Evolutionary conservation across 768 basidiomycete genomes (phyloP), one percentile per base, ranked within the genome.

Genomic region (Crepidotus variabilis): DNA sequence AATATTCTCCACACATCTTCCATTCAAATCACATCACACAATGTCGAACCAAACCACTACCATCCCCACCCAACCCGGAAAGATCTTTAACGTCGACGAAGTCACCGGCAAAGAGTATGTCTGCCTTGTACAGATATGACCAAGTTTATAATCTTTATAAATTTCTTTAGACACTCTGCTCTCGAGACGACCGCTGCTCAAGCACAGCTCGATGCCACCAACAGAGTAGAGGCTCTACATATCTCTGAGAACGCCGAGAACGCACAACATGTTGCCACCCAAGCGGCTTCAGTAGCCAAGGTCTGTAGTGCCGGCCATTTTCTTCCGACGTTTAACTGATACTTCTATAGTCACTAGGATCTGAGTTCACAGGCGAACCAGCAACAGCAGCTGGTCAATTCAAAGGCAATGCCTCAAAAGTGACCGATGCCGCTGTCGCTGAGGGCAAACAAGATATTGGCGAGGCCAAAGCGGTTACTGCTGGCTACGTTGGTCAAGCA

Each of bases 361-460:
- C 69, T 11, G 49, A 54, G 8, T 61, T 69, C 39, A 76, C 73
- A 2, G 75, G 75, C 16, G 71, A 73, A 45, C 63, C 61, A 18
- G 53, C 63, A 4, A 69, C 76, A 10, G 69, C 76, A 11, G 55
- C 69, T 1, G 75, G 75, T 32, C 67, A 75, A 49, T 64, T 80
- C 20, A 63, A 71, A 43, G 62, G 60, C 4, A 65, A 75, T 49
- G 69, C 71, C 0, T 67, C 68, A n/a, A 60, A 69, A 49, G 79
- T 71, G 61, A 82, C 80, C 1, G 69, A 84, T 10, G 54, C 60
- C 34, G 87, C 85, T 18, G 82, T 80, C n/a, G 72, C 72, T 0
- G 76, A 88, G 62, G 86, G 86, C 2, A 74, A 81, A 60, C 66
- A 69, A 6, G 77, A 81, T 56, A 73, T 87, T 1, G 74, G 78